Conservation (phyloP, 2,329 filamentous ascomycete species). For the Ramularia endophylla region DNA sequence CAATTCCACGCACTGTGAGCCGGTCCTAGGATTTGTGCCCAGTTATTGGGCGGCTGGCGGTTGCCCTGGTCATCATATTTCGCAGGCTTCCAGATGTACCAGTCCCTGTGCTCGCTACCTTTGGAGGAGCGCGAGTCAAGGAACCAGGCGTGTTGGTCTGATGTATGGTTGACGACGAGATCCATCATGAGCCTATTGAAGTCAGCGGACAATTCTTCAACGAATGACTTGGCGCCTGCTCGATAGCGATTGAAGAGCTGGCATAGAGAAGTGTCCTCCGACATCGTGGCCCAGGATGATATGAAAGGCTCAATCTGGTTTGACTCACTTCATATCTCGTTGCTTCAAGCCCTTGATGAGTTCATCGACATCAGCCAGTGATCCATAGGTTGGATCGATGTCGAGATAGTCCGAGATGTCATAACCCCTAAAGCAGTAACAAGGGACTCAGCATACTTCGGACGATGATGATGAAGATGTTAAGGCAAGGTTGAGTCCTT, state of each 20-base stretch:
- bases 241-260: too few relatives aligned
- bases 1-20: constrained; percentile 39
- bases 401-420: constrained; percentile 44
- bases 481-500: too few relatives aligned
- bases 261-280: too few relatives aligned
- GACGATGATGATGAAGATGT: too few relatives aligned
- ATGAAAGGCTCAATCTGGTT: too few relatives aligned
- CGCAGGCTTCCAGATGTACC: constrained; percentile 61
- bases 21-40: constrained; percentile 35
- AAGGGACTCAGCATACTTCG: too few relatives aligned
- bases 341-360: constrained; percentile 40
- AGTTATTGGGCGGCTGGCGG: constrained; percentile 54
- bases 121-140: constrained; percentile 48
- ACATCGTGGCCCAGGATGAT: too few relatives aligned
- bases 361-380: constrained; percentile 40
- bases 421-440: constrained; percentile 44
- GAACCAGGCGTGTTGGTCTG: constrained; percentile 53
- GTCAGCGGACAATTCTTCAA: too few relatives aligned
- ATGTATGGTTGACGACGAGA: constrained; percentile 31
- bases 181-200: constrained; percentile 39
- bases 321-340: constrained; percentile 37
- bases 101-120: constrained; percentile 51
- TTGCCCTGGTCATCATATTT: constrained; percentile 49
- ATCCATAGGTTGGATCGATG: constrained; percentile 44
- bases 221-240: too few relatives aligned